Base-by-base conservation (phyloP, 352 stramenopile genomes). In the Pythium apleroticum region DNA sequence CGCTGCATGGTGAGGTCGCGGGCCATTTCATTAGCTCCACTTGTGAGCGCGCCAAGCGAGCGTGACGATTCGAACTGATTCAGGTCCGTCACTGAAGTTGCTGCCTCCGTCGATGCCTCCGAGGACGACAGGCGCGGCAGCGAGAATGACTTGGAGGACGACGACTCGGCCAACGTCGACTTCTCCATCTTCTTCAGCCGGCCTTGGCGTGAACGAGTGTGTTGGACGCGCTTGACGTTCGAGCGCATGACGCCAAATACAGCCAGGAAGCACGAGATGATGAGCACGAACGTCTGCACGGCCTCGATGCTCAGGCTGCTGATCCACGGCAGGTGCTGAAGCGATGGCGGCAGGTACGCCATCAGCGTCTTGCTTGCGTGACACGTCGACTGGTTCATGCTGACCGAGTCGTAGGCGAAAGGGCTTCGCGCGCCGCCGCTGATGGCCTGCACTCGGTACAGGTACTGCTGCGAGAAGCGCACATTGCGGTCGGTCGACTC, bases 101-200 rank as follows among this genome's bases (percentile, higher is more conserved):
- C 50, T 24, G 60, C 52, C 53, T 67, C 60, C 27, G 60, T 67
- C 10, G 60, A 67, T 9, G 43, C 37, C 19, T 67, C 60, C 31
- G 60, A 67, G 14, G 60, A 67, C 25, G 60, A 67, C 15, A 43
- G 35, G 7, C 52, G 60, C n/a, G 43, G 22, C 20, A 58, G 27
- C 41, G 31, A 5, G n/a, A 46, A 60, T 0, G 19, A 30, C 30
- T 52, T 57, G 7, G 30, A 39, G 22, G 52, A 22, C 19, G 41
- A 60, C 37, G 31, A 61, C 41, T 60, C 60, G 7, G 55, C 60
- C 39, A 57, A 61, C 20, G 70, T 76, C 9, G 72, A 82, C 57
- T 83, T 83, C 54, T 77, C 74, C 31, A 87, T 87, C 27, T 74
- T 68, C 46, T 81, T 81, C 2, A 87, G 67, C 4, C 78, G 78